Evolutionary conservation across 2,329 filamentous ascomycete genomes (phyloP), one percentile per base, ranked within the genome.

Genomic region (Epichloe gansuensis): DNA sequence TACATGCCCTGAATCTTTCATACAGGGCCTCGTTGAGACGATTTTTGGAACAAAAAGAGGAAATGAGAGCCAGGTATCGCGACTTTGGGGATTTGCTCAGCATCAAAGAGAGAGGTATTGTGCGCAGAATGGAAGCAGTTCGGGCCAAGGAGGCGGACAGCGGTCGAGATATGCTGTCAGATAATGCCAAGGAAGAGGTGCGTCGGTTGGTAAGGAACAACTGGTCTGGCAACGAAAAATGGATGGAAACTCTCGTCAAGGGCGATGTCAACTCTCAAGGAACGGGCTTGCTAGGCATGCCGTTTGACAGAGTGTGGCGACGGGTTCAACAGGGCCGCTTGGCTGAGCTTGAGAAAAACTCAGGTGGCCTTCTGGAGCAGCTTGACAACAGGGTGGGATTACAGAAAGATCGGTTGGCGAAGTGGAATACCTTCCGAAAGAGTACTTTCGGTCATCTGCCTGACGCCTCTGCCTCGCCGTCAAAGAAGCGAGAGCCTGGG

Each of bases 151-250:
- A 68, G 27, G 53, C 58, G 3, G 50, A 59, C 1, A 54, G 56
- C 2, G 55, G 57, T 0, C 55, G 62, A 15, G 62, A 66, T 13
- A 62, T 67, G 27, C 56, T 74, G 6, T 65, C 74, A 0, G 68
- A 73, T 11, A 67, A 73, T 40, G 64, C 68, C 3, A 72, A 69
- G 44, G 58, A 65, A 0, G 70, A 78, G 40, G 69, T 88, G 52
- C 75, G 82, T 58, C 78, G 77, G 42, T 74, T 77, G 2, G 69
- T 89, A 34, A 74, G 77, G 38, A 81, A 82, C 55, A 87, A 89
- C 58, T 95, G 89, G 89, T 74, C 86, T 13, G 89, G 88, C 2
- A 81, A 84, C 60, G 78, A 84, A 54, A 76, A 80, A 52, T 91
- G 89, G 84, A 76, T 87, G 59, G 77, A 87, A 47, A 74, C 80